Evolutionary conservation across 306 rosid species (phyloP).

Genomic region (Luffa aegyptiaca): DNA sequence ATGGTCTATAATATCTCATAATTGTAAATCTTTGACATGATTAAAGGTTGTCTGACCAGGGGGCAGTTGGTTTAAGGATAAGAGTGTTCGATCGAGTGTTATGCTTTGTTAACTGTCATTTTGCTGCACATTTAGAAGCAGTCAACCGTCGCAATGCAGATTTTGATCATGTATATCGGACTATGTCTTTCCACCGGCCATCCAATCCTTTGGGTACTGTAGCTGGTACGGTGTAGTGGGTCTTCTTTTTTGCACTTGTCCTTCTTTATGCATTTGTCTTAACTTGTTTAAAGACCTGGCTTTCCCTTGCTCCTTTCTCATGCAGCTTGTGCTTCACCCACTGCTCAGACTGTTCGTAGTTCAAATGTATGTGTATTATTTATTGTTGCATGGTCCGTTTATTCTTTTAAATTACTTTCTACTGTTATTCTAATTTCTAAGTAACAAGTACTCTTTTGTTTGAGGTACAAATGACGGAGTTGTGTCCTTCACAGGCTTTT

Average conservation of each 20-base stretch:
- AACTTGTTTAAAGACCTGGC: slow-evolving; percentile 61
- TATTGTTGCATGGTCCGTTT: slow-evolving; percentile 6
- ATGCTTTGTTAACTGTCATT: slow-evolving; percentile 97
- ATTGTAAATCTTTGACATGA: slow-evolving; percentile 19
- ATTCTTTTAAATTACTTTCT: slow-evolving; percentile 3
- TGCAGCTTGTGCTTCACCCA: slow-evolving; percentile 79
- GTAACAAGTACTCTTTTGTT: background rate
- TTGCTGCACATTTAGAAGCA: slow-evolving; percentile 96
- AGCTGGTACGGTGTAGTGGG: slow-evolving; percentile 50
- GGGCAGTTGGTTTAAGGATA: slow-evolving; percentile 96
- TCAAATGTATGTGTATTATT: slow-evolving; percentile 53
- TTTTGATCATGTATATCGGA: slow-evolving; percentile 81
- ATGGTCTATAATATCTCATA: background rate
- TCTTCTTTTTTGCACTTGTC: slow-evolving; percentile 34
- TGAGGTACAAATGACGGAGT: slow-evolving; percentile 13
- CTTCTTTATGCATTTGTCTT: slow-evolving; percentile 44
- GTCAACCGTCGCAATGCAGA: slow-evolving; percentile 91
- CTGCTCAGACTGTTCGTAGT: slow-evolving; percentile 45
- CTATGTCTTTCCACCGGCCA: slow-evolving; percentile 69
- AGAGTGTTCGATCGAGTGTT: slow-evolving; percentile 68
- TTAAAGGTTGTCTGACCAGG: slow-evolving; percentile 54
- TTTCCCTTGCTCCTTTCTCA: slow-evolving; percentile 65
- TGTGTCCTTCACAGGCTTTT: slow-evolving; percentile 35
- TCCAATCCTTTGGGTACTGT: slow-evolving; percentile 43
- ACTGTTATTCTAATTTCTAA: background rate